Evolutionary conservation across 169 alveolate species (phyloP), one percentile per base, ranked within the genome.

Genomic region (Cryptosporidium sp.): DNA sequence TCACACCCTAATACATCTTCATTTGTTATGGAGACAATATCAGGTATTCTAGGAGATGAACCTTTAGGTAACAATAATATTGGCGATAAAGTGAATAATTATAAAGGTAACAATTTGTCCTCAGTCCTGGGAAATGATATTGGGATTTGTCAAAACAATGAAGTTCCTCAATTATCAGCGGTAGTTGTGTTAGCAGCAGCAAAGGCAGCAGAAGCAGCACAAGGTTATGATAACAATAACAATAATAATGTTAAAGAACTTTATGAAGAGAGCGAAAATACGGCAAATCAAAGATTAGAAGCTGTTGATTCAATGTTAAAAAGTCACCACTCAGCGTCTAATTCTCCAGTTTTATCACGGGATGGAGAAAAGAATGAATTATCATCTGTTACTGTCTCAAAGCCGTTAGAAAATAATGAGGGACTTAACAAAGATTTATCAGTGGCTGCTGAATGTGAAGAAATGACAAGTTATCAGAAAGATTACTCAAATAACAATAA

Each of bases 1-100:
- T 29, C 86, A 18, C 89, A 80, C 45, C 89, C 89, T 1, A 80
- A 62, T 80, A 80, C 89, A 60, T 80, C 89, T n/a, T 80, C 89
- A 80, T 80, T 80, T 44, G 73, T 80, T 12, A 80, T 80, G 67
- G 89, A 80, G 51, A 80, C 89, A 8, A 62, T 80, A 65, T 62
- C 89, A 18, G 89, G 89, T 61, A 80, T 80, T 21, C 45, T 80
- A 26, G 89, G 89, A 21, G 89, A 80, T 62, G 89, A 80, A 12
- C 33, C 75, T 8, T 60, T 80, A 5, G 58, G 86, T n/a, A 37
- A 60, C 26, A 52, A 23, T 35, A 37, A 45, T 70, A 70, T 70
- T 18, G 26, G 42, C 3, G 84, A 75, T 60, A 56, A 56, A 16
- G 37, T 56, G 53, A 26, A 58, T 60, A 75, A 35, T 33, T 70